A percentile compares a stretch with the other conserved stretches of the same genome.
phyloP scores from a whole-genome alignment of 164 flowering plant genomes.

The Magnolia kwangsiensis region DNA sequence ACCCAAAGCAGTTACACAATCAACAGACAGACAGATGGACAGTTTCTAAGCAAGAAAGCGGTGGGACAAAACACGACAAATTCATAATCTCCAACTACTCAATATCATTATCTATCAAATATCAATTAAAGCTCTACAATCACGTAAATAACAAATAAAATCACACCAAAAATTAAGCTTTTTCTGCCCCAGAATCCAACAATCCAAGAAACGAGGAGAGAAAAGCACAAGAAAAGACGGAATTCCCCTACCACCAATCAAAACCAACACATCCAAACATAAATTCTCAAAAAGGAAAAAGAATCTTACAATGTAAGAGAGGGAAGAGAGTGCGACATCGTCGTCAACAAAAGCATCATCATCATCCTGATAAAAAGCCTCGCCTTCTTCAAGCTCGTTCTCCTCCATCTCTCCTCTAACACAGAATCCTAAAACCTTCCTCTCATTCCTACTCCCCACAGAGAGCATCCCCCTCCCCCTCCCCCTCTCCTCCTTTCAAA shows the following conservation, averaged over 20 bases:
- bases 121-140: not conserved
- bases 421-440: constrained; percentile 57
- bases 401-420: constrained; percentile 63
- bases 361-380: constrained; percentile 59
- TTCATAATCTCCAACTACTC: too few species aligned
- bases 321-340: constrained; percentile 54
- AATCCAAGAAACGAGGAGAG: not conserved
- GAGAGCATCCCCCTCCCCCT: constrained; percentile 57
- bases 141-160: not conserved
- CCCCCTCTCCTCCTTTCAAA: not conserved
- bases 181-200: not conserved
- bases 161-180: not conserved
- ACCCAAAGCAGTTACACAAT: too few species aligned
- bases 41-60: too few species aligned
- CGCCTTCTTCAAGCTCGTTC: constrained; percentile 96
- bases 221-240: not conserved
- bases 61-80: too few species aligned
- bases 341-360: constrained; percentile 43
- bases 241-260: not conserved
- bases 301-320: constrained; percentile 73
- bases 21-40: too few species aligned
- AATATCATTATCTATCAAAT: too few species aligned
- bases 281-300: not conserved
- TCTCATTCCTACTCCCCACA: constrained; percentile 60
- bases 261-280: not conserved